Base-by-base conservation (phyloP, 108 stramenopile species). In the Mediolabrus comicus region DNA sequence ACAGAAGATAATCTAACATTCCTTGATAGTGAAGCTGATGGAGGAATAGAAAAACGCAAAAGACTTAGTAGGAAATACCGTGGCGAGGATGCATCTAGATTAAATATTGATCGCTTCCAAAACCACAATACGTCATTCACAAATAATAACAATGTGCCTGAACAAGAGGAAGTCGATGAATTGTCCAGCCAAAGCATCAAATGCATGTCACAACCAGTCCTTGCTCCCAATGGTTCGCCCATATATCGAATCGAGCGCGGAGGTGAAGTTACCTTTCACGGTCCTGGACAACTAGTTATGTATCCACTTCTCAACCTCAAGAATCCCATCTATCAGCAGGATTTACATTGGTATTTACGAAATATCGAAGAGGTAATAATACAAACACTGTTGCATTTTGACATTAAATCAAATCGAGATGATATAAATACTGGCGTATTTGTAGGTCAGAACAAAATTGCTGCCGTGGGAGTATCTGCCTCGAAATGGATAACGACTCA, bases 251-350 rank as follows among this genome's bases (percentile, higher is more conserved):
- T 95, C 13, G 97, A 98, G 60, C 90, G 99, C 3, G 99, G 99
- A 2, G 99, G 99, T 6, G 97, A 99, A 76, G 97, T 98, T 27
- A 99, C 99, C 12, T 99, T 79, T 62, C 99, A 99, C 81, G 99
- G 99, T 5, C 99, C 98, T 4, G 94, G 92, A 24, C 99, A 99
- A 72, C 68, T 99, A 4, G 96, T 98, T 0, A 81, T 91, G 5
- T 99, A 99, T 77, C 99, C 99, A 10, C 62, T 98, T 54, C 65
- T 99, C 54, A 89, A 97, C 76, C 87, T 98, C 66, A 69, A 73
- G 35, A 26, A 38, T 16, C 38, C 72, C 4, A 67, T 81, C 0
- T 91, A 84, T 71, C 73, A 82, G 59, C 63, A 84, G 58, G 99
- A 99, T 86, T 67, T 99, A 59, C 98, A 97, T 75, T 97, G 97